Conservation (phyloP, 129 eudicot species). For the Mikania micrantha region DNA sequence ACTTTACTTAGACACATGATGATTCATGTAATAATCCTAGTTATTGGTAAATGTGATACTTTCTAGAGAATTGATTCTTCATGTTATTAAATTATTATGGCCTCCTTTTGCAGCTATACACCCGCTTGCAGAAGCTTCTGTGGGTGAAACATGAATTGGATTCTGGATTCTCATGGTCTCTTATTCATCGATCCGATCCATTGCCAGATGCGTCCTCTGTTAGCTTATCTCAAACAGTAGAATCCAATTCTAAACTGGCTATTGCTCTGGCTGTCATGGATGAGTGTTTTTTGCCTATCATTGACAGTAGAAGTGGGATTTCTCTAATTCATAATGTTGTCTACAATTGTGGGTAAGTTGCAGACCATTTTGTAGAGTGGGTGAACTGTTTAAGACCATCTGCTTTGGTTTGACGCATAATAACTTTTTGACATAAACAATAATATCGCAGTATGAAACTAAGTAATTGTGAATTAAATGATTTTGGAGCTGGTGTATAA, state of each 20-base stretch:
- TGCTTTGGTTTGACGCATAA: background rate
- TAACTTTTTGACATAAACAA: background rate
- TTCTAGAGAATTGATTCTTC: background rate
- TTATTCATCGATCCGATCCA: constrained; percentile 55
- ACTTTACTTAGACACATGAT: background rate
- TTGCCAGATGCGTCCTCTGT: constrained; percentile 35
- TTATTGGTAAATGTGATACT: background rate
- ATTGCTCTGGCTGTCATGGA: constrained; percentile 76
- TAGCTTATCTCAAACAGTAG: constrained; percentile 57
- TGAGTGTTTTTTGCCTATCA: constrained; percentile 88
- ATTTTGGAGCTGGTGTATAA: background rate
- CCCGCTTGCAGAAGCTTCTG: constrained; percentile 60
- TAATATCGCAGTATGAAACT: background rate
- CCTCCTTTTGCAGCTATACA: constrained; percentile 48
- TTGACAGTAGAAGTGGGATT: constrained; percentile 80
- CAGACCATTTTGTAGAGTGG: background rate
- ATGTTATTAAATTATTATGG: background rate
- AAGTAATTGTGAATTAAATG: background rate
- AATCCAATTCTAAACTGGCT: constrained; percentile 88
- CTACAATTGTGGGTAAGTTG: constrained; percentile 86
- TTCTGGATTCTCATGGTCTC: constrained; percentile 81
- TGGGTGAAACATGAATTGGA: constrained; percentile 83
- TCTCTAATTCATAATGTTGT: constrained; percentile 72
- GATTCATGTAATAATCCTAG: background rate
- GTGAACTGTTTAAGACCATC: background rate